Evolutionary conservation across 2,329 filamentous ascomycete genomes (phyloP).

Genomic region (Botrytis deweyae): DNA sequence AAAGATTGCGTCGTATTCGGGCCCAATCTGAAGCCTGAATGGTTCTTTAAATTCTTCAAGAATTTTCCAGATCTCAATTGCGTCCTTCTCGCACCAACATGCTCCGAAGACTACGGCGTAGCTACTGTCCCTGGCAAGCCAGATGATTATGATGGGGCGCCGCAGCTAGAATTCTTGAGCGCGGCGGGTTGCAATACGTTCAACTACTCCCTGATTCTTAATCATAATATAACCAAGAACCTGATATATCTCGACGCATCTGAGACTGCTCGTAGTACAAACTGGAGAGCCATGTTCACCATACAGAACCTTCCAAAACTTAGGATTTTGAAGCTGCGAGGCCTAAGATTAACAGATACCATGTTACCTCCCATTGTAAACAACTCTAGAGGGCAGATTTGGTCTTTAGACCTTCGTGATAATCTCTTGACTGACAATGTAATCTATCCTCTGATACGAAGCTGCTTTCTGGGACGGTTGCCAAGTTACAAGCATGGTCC

Average conservation of each 20-base stretch:
- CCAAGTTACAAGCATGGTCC: not conserved
- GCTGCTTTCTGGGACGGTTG: conserved; percentile 23
- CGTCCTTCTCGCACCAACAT: conserved; percentile 5
- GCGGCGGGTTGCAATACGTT: conserved; percentile 8
- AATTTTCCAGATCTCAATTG: conserved; percentile 15
- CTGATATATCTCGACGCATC: conserved; percentile 32
- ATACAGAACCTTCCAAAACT: conserved; percentile 39
- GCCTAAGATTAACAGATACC: conserved; percentile 48
- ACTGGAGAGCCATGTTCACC: conserved; percentile 41
- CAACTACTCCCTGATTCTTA: not conserved
- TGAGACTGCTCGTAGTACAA: conserved; percentile 16
- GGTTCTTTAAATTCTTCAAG: conserved; percentile 2
- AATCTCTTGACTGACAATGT: conserved; percentile 53
- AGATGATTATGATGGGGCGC: not conserved
- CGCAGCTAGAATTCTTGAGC: conserved; percentile 10
- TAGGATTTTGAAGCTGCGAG: conserved; percentile 52
- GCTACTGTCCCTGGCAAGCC: not conserved
- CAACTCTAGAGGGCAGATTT: conserved; percentile 45
- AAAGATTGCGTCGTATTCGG: conserved; percentile 1
- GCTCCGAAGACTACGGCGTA: not conserved
- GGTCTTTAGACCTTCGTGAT: conserved; percentile 56
- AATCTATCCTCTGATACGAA: conserved; percentile 39
- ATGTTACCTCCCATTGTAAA: conserved; percentile 41
- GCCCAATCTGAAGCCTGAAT: not conserved
- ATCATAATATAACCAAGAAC: conserved; percentile 9